Evolutionary conservation across 768 basidiomycete species (phyloP), one percentile per base, ranked within the genome.

Genomic region (Hericium alpestre): DNA sequence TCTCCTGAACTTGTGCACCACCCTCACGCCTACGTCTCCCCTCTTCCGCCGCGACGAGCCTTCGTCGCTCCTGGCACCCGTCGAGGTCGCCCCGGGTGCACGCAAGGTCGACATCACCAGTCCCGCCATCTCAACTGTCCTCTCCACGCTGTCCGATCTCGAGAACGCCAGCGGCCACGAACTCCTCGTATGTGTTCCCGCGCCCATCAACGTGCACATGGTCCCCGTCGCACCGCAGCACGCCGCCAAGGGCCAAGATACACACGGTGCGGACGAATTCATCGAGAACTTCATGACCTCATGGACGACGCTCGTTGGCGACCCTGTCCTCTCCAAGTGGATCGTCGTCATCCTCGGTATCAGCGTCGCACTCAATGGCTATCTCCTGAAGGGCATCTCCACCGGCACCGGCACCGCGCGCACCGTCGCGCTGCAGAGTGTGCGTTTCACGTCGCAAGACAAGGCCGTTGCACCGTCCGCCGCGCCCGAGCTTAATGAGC

Each of bases 301-400:
- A 3, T 97, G 94, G 94, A 90, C 91, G 9, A 73, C 76, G 13
- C 83, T 97, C 61, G 92, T 97, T 53, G 93, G 93, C 39, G 95
- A 99, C 66, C 95, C 95, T 1, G 81, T 97, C 53, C 72, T 98
- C 59, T 86, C 82, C 65, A 98, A 98, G 73, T 94, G 91, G 88
- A 93, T 98, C 67, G 90, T 97, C 51, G 78, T 90, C 56, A 77
- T 89, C 15, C 81, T 99, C 22, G 87, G 84, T 2, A 79, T 95
- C 58, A 89, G 86, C 58, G 87, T 97, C 57, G 80, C 85, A 56
- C 76, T 99, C 57, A 99, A 99, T 61, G 94, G 93, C 3, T 97
- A 91, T 66, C 77, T 97, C 15, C 79, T 99, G 58, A 94, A 92
- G 70, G 88, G 87, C 4, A 86, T 90, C 46, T 86, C 84, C 0